Evolutionary conservation across 179 eudicot genomes (phyloP), one percentile per base, ranked within the genome.

Genomic region (Vitellaria paradoxa): DNA sequence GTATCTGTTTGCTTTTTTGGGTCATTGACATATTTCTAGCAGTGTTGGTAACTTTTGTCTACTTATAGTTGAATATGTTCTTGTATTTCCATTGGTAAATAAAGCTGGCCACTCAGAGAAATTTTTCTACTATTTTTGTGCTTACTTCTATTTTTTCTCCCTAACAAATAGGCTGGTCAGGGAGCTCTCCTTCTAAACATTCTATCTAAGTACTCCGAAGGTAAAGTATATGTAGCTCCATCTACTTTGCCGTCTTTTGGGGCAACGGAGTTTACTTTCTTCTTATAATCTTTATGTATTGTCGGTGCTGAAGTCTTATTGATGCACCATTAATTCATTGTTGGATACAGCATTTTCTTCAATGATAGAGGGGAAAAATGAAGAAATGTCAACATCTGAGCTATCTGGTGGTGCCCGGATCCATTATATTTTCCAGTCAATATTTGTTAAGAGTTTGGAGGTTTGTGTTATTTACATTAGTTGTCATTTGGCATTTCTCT

Each of bases 391-490:
- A 5, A 92, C 96, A 46, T 79, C 90, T 70, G 97, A 92, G 88
- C 84, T 92, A 68, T 89, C 90, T 81, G 96, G 97, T 63, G 97
- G 96, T 81, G 97, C 96, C 53, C 84, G 97, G 76, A 84, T 92
- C 40, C 96, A 91, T 79, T 91, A 89, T 68, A 92, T 92, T 68
- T 92, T 91, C 80, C 97, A 92, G 81, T 88, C 84, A 53, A 91
- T 91, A 64, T 92, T 83, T 79, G 97, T 92, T 52, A 88, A 88
- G 75, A 85, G 92, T 85, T 83, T 92, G 86, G 97, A 91, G 96
- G 97, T 92, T 45, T 76, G 87, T 70, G 23, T 77, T 73, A 26
- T 80, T 69, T n/a, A 57, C 68, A 23, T 50, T 21, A 45, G 23
- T 61, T 21, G 18, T 40, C 21, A n/a, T 68, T 75, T 50, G 70